Base-by-base conservation (phyloP, 192 early-diverging fungal genomes). In the Podila clonocystis region DNA sequence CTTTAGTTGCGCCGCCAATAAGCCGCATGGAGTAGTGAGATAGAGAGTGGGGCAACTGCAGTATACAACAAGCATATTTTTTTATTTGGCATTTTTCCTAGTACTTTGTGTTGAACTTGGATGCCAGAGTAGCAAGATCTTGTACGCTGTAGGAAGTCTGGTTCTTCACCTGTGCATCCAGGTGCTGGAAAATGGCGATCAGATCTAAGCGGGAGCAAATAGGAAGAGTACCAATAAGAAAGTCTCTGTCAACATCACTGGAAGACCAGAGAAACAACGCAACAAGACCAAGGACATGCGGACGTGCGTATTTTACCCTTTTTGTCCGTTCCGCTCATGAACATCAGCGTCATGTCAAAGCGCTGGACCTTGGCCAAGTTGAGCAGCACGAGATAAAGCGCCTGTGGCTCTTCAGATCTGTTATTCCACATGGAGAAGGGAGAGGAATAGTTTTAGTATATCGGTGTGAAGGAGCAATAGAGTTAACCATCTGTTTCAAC, bases 271-370 rank as follows among this genome's bases (percentile, higher is more conserved):
- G 41, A 45, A 12, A 45, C 41, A 45, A 15, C 17, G 15, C 38
- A 45, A 45, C 13, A 15, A n/a, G 45, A 24, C 9, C 28, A 8
- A 13, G 22, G 20, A 22, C 57, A 45, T 45, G 41, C 0, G 41
- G 20, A 22, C 57, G 17, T 15, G 41, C 12, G 41, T 17, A 12
- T 50, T n/a, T 24, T 50, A 76, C 74, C 63, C 49, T 72, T 72
- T 64, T 72, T 79, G 6, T 80, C 77, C 1, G 65, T 62, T 31
- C 55, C 63, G 50, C 66, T 59, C 70, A 73, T 73, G 49, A 80
- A 80, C 77, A 80, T 73, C 29, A 80, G 61, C 5, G 66, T 59
- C 71, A 80, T 72, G 20, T 72, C 66, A 33, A 80, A 68, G 12
- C 77, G 70, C 31, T 80, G 68, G 9, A 80, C 77, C 49, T 80